phyloP scores from a whole-genome alignment of 2,329 filamentous ascomycete species.

The Neoscytalidium dimidiatum region DNA sequence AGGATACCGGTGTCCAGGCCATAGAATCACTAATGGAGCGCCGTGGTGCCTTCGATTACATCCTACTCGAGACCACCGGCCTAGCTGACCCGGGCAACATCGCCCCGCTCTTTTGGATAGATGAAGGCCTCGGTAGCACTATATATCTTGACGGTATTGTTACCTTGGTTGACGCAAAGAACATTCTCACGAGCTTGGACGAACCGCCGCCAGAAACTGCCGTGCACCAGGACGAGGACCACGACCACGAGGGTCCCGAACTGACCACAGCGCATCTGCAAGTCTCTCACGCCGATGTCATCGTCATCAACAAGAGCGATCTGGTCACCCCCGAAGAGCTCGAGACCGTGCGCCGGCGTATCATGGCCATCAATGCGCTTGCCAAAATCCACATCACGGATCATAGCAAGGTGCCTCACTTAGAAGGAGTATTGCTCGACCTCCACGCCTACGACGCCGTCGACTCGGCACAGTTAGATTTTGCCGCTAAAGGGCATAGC shows the following conservation, averaged over 20 bases:
- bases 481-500: slow-evolving; percentile 76
- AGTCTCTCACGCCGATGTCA: slow-evolving; percentile 93
- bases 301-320: slow-evolving; percentile 93
- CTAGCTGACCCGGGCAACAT: slow-evolving; percentile 94
- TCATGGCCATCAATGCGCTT: slow-evolving; percentile 84
- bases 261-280: slow-evolving; percentile 94
- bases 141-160: slow-evolving; percentile 98
- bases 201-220: slow-evolving; percentile 55
- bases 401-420: slow-evolving; percentile 74
- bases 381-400: slow-evolving; percentile 82
- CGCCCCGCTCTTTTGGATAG: slow-evolving; percentile 95
- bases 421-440: slow-evolving; percentile 86
- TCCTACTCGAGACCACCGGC: slow-evolving; percentile 93
- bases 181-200: slow-evolving; percentile 80
- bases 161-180: slow-evolving; percentile 92
- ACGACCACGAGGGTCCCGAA: slow-evolving; percentile 60
- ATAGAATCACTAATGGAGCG: slow-evolving; percentile 96
- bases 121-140: slow-evolving; percentile 89
- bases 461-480: slow-evolving; percentile 63
- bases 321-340: slow-evolving; percentile 73
- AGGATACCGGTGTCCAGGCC: slow-evolving; percentile 90
- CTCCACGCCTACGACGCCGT: slow-evolving; percentile 91
- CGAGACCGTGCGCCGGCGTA: slow-evolving; percentile 66
- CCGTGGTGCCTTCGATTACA: slow-evolving; percentile 94
- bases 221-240: slow-evolving; percentile 50